Percentiles rank a stretch among this genome's conserved stretches.
phyloP scores from a whole-genome alignment of 169 alveolate species.

The Cryptosporidium viatorum region DNA sequence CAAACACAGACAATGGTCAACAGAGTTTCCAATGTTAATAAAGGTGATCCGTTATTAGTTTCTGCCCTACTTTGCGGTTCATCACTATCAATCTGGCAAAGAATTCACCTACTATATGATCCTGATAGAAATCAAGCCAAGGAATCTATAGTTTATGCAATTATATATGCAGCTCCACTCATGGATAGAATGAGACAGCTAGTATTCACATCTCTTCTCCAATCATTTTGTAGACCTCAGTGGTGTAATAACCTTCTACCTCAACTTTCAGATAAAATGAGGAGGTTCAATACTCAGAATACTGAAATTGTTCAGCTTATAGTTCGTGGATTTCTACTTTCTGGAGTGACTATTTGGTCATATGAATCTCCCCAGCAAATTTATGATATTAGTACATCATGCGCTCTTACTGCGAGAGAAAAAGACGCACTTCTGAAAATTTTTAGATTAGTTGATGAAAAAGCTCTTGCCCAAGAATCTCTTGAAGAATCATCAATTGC shows the following conservation, averaged over 20 bases:
- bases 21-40: constrained; percentile 44
- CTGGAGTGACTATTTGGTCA: constrained; percentile 73
- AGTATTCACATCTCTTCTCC: constrained; percentile 58
- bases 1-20: constrained; percentile 8
- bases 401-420: constrained; percentile 59
- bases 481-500: constrained; percentile 48
- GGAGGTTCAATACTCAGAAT: constrained; percentile 53
- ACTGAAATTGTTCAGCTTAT: constrained; percentile 34
- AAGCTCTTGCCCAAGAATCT: constrained; percentile 44
- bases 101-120: constrained; percentile 61
- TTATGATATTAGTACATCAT: constrained; percentile 46
- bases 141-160: constrained; percentile 66
- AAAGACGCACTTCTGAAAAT: constrained; percentile 37
- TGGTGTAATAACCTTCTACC: constrained; percentile 42
- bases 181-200: constrained; percentile 75
- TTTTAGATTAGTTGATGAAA: constrained; percentile 60
- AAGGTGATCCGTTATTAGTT: constrained; percentile 66
- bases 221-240: constrained; percentile 63
- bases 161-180: constrained; percentile 60
- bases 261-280: constrained; percentile 57
- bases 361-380: constrained; percentile 64
- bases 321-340: constrained; percentile 40
- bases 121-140: constrained; percentile 71
- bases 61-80: constrained; percentile 68
- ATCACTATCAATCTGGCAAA: constrained; percentile 70